Conservation (phyloP, 108 stramenopile species). For the Craspedostauros australis region DNA sequence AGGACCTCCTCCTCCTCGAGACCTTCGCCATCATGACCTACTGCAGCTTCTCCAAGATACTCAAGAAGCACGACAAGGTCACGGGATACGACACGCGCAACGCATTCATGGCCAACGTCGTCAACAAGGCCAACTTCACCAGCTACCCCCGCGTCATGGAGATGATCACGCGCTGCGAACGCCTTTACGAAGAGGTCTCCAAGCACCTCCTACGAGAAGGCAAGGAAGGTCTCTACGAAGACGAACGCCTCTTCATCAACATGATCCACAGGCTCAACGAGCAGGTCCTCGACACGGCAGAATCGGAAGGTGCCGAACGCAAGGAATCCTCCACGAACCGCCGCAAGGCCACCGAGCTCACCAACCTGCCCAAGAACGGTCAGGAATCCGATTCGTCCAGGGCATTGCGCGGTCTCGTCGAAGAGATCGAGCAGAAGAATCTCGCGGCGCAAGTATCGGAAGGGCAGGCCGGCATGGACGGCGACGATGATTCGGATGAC, state of each 20-base stretch:
- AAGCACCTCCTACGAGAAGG: conserved; percentile 57
- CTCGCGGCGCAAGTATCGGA: conserved; percentile 3
- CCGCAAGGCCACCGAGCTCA: background rate
- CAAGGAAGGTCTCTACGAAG: conserved; percentile 71
- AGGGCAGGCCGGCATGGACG: conserved; percentile 2
- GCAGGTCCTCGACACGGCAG: conserved; percentile 39
- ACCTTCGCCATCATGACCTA: conserved; percentile 99
- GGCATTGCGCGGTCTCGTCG: conserved; percentile 43
- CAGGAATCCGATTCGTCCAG: conserved; percentile 19
- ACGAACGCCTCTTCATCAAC: conserved; percentile 82
- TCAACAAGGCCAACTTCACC: conserved; percentile 83
- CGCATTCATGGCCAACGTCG: conserved; percentile 82
- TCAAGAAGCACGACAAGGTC: conserved; percentile 99
- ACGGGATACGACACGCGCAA: conserved; percentile 78
- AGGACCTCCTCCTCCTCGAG: conserved; percentile 92
- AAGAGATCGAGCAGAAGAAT: conserved; percentile 43
- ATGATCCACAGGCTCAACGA: conserved; percentile 84
- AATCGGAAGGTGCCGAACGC: conserved; percentile 7
- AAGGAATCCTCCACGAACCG: background rate
- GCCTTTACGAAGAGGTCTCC: conserved; percentile 68
- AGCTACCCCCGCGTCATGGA: conserved; percentile 60
- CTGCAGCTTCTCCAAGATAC: conserved; percentile 93
- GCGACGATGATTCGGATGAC: conserved; percentile 19
- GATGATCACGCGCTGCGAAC: conserved; percentile 67
- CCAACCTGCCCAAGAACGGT: background rate